Base-by-base conservation (phyloP, 495 filamentous ascomycete species). In the Penicillium angulare region DNA sequence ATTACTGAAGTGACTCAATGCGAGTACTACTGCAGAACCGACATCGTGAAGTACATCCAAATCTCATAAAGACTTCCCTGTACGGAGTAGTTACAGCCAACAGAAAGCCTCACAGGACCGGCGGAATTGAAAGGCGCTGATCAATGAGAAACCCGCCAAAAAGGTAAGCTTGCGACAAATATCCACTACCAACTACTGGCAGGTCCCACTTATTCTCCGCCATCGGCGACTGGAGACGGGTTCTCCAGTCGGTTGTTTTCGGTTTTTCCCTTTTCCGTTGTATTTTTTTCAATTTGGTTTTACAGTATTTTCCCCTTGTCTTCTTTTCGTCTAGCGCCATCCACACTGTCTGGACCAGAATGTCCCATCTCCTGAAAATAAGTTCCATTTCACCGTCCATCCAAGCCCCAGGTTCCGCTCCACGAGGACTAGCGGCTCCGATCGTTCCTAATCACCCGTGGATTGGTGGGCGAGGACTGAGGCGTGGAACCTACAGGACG, bases 141-240 rank as follows among this genome's bases (percentile, higher is more conserved):
- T 48, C 48, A 44, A 48, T 21, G 15, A n/a, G 12, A 32, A 17
- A 7, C 13, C 22, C 17, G 43, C 36, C 5, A 53, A 49, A 40
- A 4, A 17, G 55, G 42, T 43, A 42, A 48, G 42, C 50, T 29
- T 50, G 56, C 47, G 52, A 59, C 38, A 43, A 41, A 33, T 46
- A 51, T 53, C 55, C 50, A 53, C 55, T 21, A 32, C 23, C n/a
- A n/a, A 32, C 17, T 21, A 29, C 22, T 24, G 16, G 22, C 20
- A 5, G 26, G 56, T 12, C 56, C 52, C 52, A 35, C 47, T 27
- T 33, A n/a, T 55, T 50, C 56, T 59, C 56, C 56, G 51, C 56
- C 56, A 51, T 55, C 52, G 51, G 56, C 43, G 41, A 10, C 50
- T 52, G 26, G 31, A 42, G 48, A 43, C 42, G 35, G 44, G 24